Percentiles rank a stretch among this genome's conserved stretches.
phyloP scores from a whole-genome alignment of 2,329 filamentous ascomycete genomes.

The Fusarium avenaceum region DNA sequence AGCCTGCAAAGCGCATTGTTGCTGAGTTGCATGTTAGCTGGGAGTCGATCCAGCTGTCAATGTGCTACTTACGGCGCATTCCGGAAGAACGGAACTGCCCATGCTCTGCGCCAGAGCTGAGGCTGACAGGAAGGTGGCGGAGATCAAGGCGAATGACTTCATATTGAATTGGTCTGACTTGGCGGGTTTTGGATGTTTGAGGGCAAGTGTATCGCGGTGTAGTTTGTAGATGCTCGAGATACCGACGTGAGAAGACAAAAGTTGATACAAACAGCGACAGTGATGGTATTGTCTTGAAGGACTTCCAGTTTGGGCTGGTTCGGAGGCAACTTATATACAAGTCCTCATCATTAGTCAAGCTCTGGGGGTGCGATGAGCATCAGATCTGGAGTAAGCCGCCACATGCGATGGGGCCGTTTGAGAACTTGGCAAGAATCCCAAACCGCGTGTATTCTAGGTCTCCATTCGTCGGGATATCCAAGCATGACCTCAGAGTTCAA shows the following conservation, averaged over 20 bases:
- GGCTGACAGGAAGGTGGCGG: slow-evolving; percentile 8
- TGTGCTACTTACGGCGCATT: slow-evolving; percentile 17
- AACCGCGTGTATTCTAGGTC: neutral
- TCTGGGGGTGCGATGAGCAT: neutral
- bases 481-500: slow-evolving; percentile 13
- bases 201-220: neutral
- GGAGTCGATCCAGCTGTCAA: neutral
- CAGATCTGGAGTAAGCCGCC: neutral
- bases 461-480: neutral
- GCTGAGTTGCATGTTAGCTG: slow-evolving; percentile 7
- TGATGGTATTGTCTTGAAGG: neutral
- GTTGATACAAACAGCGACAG: neutral
- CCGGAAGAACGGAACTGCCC: neutral
- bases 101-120: slow-evolving; percentile 6
- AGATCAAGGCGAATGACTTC: slow-evolving; percentile 19
- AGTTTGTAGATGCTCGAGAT: neutral
- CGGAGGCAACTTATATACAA: slow-evolving; percentile 3
- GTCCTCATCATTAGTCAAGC: accelerated
- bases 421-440: neutral
- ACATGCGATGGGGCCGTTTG: slow-evolving; percentile 1
- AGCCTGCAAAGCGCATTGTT: slow-evolving; percentile 16
- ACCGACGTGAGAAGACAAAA: neutral
- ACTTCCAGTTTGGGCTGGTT: neutral
- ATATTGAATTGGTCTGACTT: neutral
- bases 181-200: too few species aligned